phyloP scores from a whole-genome alignment of 2,329 filamentous ascomycete species.

The Nigrospora oryzae region DNA sequence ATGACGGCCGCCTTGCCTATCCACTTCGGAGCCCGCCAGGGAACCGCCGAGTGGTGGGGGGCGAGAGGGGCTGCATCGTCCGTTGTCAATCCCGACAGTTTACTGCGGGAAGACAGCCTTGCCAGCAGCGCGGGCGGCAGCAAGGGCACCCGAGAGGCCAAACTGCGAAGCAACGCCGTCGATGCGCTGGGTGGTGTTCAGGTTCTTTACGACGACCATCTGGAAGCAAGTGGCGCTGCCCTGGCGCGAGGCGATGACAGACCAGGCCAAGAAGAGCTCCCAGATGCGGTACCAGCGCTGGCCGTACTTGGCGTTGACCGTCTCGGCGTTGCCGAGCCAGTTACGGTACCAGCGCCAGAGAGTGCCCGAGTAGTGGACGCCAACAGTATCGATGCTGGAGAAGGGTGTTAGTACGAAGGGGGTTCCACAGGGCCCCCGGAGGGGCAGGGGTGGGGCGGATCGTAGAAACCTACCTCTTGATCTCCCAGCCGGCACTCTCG shows the following conservation, averaged over 20 bases:
- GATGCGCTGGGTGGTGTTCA: conserved; percentile 77
- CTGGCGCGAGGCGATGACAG: conserved; percentile 76
- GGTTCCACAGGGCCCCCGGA: not conserved
- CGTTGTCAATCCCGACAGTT: too few relatives aligned
- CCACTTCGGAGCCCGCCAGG: too few relatives aligned
- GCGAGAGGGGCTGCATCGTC: too few relatives aligned
- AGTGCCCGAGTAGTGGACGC: conserved; percentile 90
- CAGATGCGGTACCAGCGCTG: conserved; percentile 88
- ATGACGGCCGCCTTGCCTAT: too few relatives aligned
- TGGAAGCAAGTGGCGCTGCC: conserved; percentile 81
- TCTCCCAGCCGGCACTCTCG: conserved; percentile 76
- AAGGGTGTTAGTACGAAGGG: not conserved
- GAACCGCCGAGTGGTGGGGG: too few relatives aligned
- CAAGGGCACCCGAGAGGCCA: conserved; percentile 35
- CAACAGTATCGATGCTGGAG: conserved; percentile 66
- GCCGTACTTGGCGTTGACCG: conserved; percentile 87
- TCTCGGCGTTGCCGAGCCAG: conserved; percentile 86
- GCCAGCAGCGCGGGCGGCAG: conserved; percentile 1
- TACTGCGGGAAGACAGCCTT: conserved; percentile 1
- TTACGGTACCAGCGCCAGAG: conserved; percentile 97
- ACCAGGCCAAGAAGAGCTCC: conserved; percentile 85
- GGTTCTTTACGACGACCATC: conserved; percentile 80
- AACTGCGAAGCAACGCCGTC: conserved; percentile 65
- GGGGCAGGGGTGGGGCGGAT: not conserved
- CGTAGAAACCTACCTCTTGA: conserved; percentile 50